phyloP scores from a whole-genome alignment of 305 asterid genomes.

The Solanum chacoense region DNA sequence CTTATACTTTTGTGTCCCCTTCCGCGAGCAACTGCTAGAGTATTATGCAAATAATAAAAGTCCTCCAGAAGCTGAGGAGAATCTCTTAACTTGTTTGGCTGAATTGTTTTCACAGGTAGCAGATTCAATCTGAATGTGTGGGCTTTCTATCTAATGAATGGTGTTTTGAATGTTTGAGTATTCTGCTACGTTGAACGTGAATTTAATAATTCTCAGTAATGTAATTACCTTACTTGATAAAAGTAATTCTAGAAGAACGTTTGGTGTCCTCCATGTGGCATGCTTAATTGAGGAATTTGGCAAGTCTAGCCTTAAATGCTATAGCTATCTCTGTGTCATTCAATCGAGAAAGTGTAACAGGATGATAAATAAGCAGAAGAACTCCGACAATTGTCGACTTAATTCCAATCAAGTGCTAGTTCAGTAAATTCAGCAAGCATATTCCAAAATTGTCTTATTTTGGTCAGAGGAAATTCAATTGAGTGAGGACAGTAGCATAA shows the following conservation, averaged over 20 bases:
- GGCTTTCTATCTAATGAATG: not conserved
- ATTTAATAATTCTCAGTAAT: not conserved
- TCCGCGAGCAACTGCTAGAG: conserved; percentile 75
- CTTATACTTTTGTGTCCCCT: conserved; percentile 80
- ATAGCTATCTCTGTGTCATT: not conserved
- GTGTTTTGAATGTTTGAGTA: not conserved
- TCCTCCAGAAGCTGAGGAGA: conserved; percentile 57
- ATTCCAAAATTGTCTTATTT: not conserved
- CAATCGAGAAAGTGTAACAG: not conserved
- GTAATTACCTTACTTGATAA: not conserved
- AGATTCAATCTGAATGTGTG: not conserved
- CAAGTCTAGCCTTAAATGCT: not conserved
- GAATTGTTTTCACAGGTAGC: conserved; percentile 80
- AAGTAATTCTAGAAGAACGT: not conserved
- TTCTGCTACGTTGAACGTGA: not conserved
- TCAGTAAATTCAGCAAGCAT: not conserved
- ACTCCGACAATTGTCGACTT: not conserved
- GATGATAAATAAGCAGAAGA: not conserved
- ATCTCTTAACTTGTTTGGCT: conserved; percentile 77
- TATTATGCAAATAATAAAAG: conserved; percentile 52
- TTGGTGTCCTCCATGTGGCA: not conserved
- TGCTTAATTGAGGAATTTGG: not conserved
- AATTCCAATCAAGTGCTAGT: not conserved
- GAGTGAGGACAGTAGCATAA: not conserved
- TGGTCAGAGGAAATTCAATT: not conserved